A percentile compares a stretch with the other conserved stretches of the same genome.
These are phyloP conservation scores for Auricularia heimuer DNA, from an alignment of 768 basidiomycete genomes.

Conservation along the genomic window DNA sequence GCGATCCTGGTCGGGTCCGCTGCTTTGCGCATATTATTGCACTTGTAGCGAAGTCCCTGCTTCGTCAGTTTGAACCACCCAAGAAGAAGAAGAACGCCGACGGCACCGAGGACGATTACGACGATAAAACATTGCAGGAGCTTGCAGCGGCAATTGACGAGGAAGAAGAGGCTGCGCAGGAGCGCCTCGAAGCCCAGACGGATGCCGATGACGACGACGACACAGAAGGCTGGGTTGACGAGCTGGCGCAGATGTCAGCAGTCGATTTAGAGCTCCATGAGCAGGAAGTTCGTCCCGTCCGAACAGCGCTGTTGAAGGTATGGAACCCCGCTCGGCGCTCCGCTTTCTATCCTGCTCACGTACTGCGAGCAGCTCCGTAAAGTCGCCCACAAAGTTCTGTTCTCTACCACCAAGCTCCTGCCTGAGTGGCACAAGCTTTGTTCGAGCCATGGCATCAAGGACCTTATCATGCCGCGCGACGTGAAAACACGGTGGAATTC, in stretches of 20 bases:
- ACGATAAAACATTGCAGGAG: neutral
- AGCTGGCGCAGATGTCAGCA: constrained; percentile 11
- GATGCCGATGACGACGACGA: constrained; percentile 9
- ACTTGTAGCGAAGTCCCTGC: constrained; percentile 24
- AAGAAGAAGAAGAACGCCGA: constrained; percentile 10
- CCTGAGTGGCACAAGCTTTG: constrained; percentile 20
- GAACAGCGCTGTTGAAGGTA: constrained; percentile 26
- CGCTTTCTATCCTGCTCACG: neutral
- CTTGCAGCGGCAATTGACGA: constrained; percentile 3
- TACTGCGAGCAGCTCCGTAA: constrained; percentile 12
- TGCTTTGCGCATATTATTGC: constrained; percentile 34
- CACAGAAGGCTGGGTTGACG: constrained; percentile 16
- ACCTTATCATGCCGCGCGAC: constrained; percentile 27
- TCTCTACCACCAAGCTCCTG: constrained; percentile 23
- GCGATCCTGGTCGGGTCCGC: constrained; percentile 14
- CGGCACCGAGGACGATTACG: constrained; percentile 2
- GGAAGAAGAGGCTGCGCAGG: neutral
- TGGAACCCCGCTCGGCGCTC: neutral
- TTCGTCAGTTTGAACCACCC: constrained; percentile 25
- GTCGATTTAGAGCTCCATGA: constrained; percentile 13
- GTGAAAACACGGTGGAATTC: constrained; percentile 17
- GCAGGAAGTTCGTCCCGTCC: constrained; percentile 15
- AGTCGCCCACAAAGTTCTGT: constrained; percentile 13
- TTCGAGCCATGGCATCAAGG: constrained; percentile 6
- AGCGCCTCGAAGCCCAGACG: neutral